phyloP scores from a whole-genome alignment of 108 stramenopile genomes.

The Cyclotella cryptica region DNA sequence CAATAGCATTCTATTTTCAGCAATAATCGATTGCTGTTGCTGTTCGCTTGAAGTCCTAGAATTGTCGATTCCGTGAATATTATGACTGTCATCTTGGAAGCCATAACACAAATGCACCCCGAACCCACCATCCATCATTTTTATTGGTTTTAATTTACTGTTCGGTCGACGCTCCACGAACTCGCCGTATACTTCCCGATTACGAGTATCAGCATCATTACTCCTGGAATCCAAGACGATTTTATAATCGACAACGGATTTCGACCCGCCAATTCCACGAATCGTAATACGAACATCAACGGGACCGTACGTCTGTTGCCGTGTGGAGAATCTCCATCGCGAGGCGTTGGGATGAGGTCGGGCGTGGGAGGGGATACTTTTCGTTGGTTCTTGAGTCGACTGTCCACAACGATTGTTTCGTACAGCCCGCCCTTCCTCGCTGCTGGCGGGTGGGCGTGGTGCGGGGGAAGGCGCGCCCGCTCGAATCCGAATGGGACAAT shows the following conservation, averaged over 20 bases:
- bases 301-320: slow-evolving; percentile 58
- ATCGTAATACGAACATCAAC: slow-evolving; percentile 52
- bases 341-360: slow-evolving; percentile 25
- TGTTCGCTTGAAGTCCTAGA: background rate
- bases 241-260: slow-evolving; percentile 6
- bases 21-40: background rate
- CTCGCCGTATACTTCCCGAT: slow-evolving; percentile 16
- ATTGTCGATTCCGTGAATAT: background rate
- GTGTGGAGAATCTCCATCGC: slow-evolving; percentile 57
- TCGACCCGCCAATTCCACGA: slow-evolving; percentile 58
- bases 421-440: background rate
- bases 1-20: slow-evolving; percentile 12
- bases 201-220: slow-evolving; percentile 1
- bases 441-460: too few species aligned
- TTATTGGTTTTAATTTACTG: slow-evolving; percentile 29
- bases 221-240: slow-evolving; percentile 10
- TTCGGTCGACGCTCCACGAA: slow-evolving; percentile 50
- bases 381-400: slow-evolving; percentile 15
- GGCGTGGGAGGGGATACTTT: slow-evolving; percentile 3
- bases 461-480: slow-evolving; percentile 24
- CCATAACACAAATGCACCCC: slow-evolving; percentile 53
- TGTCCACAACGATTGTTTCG: slow-evolving; percentile 14
- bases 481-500: slow-evolving; percentile 49
- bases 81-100: slow-evolving; percentile 19
- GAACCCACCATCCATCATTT: slow-evolving; percentile 47